These are phyloP conservation scores for Lepidopterella palustris DNA, from an alignment of 495 filamentous ascomycete genomes.

Conservation along the genomic window DNA sequence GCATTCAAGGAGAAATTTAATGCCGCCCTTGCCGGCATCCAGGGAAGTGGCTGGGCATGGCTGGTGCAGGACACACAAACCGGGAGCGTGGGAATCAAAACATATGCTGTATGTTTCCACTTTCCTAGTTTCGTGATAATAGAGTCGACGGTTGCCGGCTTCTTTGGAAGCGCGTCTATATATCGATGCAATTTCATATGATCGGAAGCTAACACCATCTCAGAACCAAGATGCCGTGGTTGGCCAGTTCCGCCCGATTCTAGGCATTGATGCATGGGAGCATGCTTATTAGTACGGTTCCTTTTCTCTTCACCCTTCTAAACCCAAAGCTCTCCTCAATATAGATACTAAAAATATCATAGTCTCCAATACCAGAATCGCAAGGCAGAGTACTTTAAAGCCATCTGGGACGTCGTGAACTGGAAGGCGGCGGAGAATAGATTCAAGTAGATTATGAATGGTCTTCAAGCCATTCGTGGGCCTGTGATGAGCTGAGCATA, in stretches of 20 bases:
- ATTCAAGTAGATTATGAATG: conserved; percentile 43
- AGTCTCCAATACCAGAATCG: conserved; percentile 96
- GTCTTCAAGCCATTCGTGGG: background rate
- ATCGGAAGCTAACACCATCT: background rate
- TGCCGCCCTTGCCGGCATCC: conserved; percentile 73
- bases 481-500: background rate
- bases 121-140: background rate
- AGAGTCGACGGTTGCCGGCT: background rate
- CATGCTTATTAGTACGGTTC: conserved; percentile 73
- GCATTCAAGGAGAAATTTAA: conserved; percentile 73
- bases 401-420: conserved; percentile 97
- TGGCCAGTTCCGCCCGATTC: conserved; percentile 73
- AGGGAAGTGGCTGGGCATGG: conserved; percentile 95
- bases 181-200: too few relatives aligned
- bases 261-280: conserved; percentile 98
- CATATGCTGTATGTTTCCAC: conserved; percentile 54
- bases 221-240: conserved; percentile 91
- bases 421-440: conserved; percentile 92
- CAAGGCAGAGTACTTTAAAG: conserved; percentile 96
- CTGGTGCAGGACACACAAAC: conserved; percentile 80
- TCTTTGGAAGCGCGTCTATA: background rate
- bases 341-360: conserved; percentile 18
- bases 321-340: background rate
- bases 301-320: conserved; percentile 7
- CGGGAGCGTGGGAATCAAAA: conserved; percentile 64